These are phyloP conservation scores for Dalbergia cultrata DNA, from an alignment of 306 rosid species.

Conservation along the genomic window DNA sequence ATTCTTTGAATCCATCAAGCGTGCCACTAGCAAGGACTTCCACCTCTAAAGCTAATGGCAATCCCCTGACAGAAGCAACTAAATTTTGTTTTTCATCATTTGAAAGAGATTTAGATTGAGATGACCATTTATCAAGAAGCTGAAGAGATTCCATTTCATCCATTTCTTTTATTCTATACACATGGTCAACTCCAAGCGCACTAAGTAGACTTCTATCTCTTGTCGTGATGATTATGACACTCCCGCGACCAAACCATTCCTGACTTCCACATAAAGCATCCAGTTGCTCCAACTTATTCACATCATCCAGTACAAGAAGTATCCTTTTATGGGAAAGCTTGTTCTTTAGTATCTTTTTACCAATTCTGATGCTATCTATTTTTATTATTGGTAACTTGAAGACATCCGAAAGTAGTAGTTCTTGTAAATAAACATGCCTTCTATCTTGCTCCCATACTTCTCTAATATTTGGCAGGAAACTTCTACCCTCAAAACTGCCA, in stretches of 20 bases:
- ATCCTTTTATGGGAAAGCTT: not conserved
- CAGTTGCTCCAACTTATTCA: slow-evolving; percentile 8
- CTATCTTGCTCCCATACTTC: slow-evolving; percentile 9
- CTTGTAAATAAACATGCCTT: slow-evolving; percentile 24
- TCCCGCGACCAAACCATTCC: slow-evolving; percentile 29
- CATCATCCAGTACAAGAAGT: slow-evolving; percentile 38
- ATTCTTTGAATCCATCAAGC: not conserved
- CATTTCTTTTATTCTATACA: slow-evolving; percentile 1
- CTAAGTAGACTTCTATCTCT: slow-evolving; percentile 21
- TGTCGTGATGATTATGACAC: slow-evolving; percentile 17
- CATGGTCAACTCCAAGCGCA: not conserved
- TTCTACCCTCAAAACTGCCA: not conserved
- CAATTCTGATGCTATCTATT: not conserved
- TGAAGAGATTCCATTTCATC: not conserved
- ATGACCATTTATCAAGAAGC: not conserved
- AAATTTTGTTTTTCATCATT: no score
- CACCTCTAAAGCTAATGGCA: slow-evolving; percentile 40
- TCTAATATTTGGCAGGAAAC: slow-evolving; percentile 32
- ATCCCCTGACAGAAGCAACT: slow-evolving; percentile 24
- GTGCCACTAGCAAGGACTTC: not conserved
- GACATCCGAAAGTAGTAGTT: slow-evolving; percentile 17
- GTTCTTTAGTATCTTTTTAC: not conserved
- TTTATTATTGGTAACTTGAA: not conserved
- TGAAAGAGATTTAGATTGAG: no score
- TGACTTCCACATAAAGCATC: slow-evolving; percentile 23